Evolutionary conservation across 2,329 filamentous ascomycete genomes (phyloP), one percentile per base, ranked within the genome.

Genomic region (Passalora sequoiae): DNA sequence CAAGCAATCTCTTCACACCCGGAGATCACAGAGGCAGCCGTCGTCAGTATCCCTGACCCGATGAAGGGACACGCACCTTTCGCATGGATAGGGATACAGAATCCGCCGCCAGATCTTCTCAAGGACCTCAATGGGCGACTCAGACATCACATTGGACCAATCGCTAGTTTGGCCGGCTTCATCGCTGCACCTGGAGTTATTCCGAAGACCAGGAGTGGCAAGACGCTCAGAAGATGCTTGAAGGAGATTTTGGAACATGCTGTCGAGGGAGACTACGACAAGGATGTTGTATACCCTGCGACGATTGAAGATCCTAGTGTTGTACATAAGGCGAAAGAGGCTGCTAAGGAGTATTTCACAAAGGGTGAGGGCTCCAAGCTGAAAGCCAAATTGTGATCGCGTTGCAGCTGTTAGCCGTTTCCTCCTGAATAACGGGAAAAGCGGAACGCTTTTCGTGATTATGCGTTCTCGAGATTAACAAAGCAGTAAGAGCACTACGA

Each of bases 1-100:
- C 88, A 96, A 71, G 89, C 86, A 40, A 85, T 96, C 48, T 83
- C 88, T 9, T 82, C 82, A 1, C 88, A 95, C 60, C 81, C 85
- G 0, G 70, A 73, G 3, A 80, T 96, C 40, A 84, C 84, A 21
- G 89, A 96, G 71, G 85, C 84, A 41, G 89, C 86, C 55, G 86
- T 96, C 1, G 81, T 97, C 20, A 84, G 85, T 30, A 83, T 95
- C 44, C 89, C 89, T 0, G 89, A 96, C 60, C 66, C 79, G 0
- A 72, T 95, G 31, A 97, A 97, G 64, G 91, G 89, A 13, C 88
- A 94, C 57, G 76, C 95, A 4, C 89, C 91, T 0, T 94, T 97
- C 59, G 89, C 89, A 7, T 95, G 96, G 62, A 74, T 95, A 55
- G 83, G 78, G 0, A 70, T 78, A n/a, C 67, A 70, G 1, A 77